Percentiles rank a stretch among this genome's conserved stretches.
phyloP scores from a whole-genome alignment of 306 rosid species.

The Castanopsis chinensis region DNA sequence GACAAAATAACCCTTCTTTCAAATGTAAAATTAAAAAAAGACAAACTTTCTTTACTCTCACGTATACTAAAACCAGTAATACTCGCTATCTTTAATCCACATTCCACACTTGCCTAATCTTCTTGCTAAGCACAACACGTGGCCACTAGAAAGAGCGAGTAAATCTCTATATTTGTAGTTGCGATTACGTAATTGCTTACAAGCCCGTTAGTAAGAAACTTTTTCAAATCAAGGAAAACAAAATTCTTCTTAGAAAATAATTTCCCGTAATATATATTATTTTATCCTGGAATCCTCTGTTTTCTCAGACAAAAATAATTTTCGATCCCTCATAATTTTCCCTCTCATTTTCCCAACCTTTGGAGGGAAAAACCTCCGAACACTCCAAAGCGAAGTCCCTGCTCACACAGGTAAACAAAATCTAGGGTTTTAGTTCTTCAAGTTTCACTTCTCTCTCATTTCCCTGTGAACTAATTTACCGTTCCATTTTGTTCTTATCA shows the following conservation, averaged over 20 bases:
- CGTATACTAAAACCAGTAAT: not conserved
- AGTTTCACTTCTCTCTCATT: conserved; percentile 17
- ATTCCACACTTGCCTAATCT: not conserved
- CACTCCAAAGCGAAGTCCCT: conserved; percentile 28
- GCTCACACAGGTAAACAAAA: conserved; percentile 28
- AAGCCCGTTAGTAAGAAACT: too few species aligned
- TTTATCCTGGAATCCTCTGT: conserved; percentile 28
- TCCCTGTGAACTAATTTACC: conserved; percentile 5
- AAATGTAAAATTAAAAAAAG: conserved; percentile 1
- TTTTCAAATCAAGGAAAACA: too few species aligned
- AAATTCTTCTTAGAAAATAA: not conserved
- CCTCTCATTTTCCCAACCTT: conserved; percentile 70
- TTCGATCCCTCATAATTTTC: conserved; percentile 61
- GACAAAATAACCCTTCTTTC: conserved; percentile 2
- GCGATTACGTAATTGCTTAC: not conserved
- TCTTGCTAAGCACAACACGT: not conserved
- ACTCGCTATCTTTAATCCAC: not conserved
- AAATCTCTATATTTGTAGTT: not conserved
- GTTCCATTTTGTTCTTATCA: not conserved
- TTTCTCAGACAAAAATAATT: conserved; percentile 39
- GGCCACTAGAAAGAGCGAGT: not conserved
- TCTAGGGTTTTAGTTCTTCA: conserved; percentile 53
- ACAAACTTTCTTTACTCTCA: not conserved
- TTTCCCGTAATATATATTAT: conserved; percentile 10
- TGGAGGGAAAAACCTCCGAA: conserved; percentile 79